A percentile compares a stretch with the other conserved stretches of the same genome.
Evolutionary conservation across 1,284 basidiomycete species (phyloP).

Genomic region (Agroathelia rolfsii): DNA sequence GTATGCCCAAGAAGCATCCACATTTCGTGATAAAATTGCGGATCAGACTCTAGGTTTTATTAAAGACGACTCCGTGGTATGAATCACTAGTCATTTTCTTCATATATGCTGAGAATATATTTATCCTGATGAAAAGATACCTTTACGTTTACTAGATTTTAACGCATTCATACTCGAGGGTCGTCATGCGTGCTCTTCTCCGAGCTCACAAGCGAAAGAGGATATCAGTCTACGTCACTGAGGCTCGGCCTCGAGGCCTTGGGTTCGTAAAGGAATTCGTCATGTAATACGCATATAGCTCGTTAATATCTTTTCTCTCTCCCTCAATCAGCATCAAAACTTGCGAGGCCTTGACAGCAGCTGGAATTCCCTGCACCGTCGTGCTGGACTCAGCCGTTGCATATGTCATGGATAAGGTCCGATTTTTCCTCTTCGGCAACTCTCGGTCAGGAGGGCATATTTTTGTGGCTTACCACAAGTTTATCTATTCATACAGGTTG

Average conservation of each 20-base stretch:
- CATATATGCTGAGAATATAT: too few species aligned
- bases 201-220: slow-evolving; percentile 85
- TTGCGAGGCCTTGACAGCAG: slow-evolving; percentile 72
- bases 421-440: background rate
- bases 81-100: slow-evolving; percentile 22
- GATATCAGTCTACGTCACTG: slow-evolving; percentile 96
- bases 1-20: slow-evolving; percentile 73
- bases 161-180: slow-evolving; percentile 92
- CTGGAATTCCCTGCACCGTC: slow-evolving; percentile 90
- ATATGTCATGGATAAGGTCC: slow-evolving; percentile 85
- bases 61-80: slow-evolving; percentile 84
- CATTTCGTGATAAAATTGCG: slow-evolving; percentile 86
- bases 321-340: slow-evolving; percentile 66
- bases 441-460: too few species aligned
- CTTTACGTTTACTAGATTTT: slow-evolving; percentile 77
- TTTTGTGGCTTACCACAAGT: too few species aligned
- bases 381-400: slow-evolving; percentile 95
- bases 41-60: slow-evolving; percentile 87
- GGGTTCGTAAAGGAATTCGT: slow-evolving; percentile 50
- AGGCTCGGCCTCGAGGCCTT: slow-evolving; percentile 80
- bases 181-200: slow-evolving; percentile 90
- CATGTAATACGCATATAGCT: too few species aligned
- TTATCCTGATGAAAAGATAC: too few species aligned
- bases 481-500: too few species aligned
- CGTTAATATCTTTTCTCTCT: too few species aligned